Evolutionary conservation across 257 asterid species (phyloP).

Genomic region (Verbena officinalis): DNA sequence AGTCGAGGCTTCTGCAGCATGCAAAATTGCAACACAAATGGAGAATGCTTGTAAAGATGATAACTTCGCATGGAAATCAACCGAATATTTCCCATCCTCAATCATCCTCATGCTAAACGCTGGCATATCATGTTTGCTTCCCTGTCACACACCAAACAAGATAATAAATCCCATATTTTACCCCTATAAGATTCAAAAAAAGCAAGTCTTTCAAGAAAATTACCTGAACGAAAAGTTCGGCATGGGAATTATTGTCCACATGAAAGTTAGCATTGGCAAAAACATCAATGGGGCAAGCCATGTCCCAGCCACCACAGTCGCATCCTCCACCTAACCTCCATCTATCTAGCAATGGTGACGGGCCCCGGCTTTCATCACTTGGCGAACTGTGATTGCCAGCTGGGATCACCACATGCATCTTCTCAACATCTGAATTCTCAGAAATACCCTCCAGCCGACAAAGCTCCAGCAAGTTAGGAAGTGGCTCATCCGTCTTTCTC

Average conservation of each 20-base stretch:
- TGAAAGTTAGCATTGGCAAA: conserved; percentile 46
- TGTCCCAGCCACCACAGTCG: conserved; percentile 99
- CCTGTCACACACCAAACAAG: conserved; percentile 44
- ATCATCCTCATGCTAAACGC: conserved; percentile 57
- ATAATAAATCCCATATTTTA: background rate
- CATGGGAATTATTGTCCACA: conserved; percentile 44
- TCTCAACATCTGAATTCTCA: conserved; percentile 34
- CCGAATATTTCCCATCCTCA: conserved; percentile 69
- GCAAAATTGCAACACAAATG: conserved; percentile 71
- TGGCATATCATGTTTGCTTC: conserved; percentile 59
- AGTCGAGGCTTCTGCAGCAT: conserved; percentile 60
- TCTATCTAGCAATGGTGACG: conserved; percentile 78
- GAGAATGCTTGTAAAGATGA: conserved; percentile 92
- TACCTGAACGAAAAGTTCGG: conserved; percentile 81
- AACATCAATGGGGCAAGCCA: conserved; percentile 82
- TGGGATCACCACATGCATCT: conserved; percentile 80
- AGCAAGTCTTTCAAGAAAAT: conserved; percentile 4
- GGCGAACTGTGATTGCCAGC: conserved; percentile 84
- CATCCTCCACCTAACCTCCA: conserved; percentile 96
- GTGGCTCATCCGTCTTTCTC: conserved; percentile 36
- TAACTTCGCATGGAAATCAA: conserved; percentile 86
- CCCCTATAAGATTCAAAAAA: background rate
- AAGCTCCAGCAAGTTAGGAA: conserved; percentile 45
- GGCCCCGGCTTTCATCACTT: conserved; percentile 54
- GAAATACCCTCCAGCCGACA: conserved; percentile 34